Evolutionary conservation across 106 monocot genomes (phyloP).

Genomic region (Posidonia australis): DNA sequence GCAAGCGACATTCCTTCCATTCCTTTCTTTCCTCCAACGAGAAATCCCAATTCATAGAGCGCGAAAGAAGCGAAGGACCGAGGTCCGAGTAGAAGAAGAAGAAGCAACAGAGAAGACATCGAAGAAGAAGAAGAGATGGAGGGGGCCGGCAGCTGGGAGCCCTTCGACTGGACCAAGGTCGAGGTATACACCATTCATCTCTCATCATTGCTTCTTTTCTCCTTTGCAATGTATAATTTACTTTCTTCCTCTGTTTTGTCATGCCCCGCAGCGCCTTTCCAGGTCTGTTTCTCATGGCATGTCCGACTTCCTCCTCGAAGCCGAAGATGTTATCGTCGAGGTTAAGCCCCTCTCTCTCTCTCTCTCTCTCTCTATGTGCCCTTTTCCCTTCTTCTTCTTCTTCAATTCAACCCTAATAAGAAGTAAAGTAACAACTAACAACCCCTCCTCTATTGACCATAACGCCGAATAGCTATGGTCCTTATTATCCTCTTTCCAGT

Average conservation of each 20-base stretch:
- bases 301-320: conserved; percentile 68
- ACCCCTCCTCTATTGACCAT: too few species aligned
- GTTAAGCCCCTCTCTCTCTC: conserved; percentile 16
- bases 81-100: too few species aligned
- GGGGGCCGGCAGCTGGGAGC: conserved; percentile 44
- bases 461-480: too few species aligned
- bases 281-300: conserved; percentile 35
- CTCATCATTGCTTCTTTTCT: background rate
- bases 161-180: conserved; percentile 74
- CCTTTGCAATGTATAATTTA: background rate
- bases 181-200: conserved; percentile 18
- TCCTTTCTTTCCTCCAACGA: too few species aligned
- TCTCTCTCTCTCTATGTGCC: background rate
- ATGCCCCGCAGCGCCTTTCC: conserved; percentile 25
- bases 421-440: too few species aligned
- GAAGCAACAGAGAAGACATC: too few species aligned
- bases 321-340: conserved; percentile 64
- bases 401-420: too few species aligned
- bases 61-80: too few species aligned
- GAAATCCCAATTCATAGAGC: too few species aligned
- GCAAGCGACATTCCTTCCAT: too few species aligned
- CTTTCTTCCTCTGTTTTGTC: background rate
- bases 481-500: too few species aligned
- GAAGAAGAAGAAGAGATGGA: too few species aligned
- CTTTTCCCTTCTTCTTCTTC: background rate